Evolutionary conservation across 2,329 filamentous ascomycete species (phyloP), one percentile per base, ranked within the genome.

Genomic region (Hortaea sp.): DNA sequence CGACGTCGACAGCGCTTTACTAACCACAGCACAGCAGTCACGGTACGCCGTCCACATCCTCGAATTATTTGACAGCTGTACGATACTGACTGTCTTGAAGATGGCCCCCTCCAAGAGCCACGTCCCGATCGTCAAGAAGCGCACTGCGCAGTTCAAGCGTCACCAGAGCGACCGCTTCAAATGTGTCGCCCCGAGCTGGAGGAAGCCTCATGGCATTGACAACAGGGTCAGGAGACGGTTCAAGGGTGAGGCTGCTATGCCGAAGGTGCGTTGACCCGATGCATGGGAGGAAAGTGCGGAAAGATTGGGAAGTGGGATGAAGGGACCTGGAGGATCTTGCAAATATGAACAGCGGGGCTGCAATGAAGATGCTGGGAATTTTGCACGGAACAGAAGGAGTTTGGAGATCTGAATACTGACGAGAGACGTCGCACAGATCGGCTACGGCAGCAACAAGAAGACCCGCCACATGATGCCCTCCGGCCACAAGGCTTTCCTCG

Each of bases 181-280:
- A 78, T 84, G 92, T 70, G 83, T 97, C 63, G 83, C 79, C 69
- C 71, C 85, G 62, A 84, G 81, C 80, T 98, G 92, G 92, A 85
- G 92, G 77, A 98, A 97, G 82, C 92, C 92, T 63, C 98, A 98
- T 87, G 92, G 92, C 88, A 98, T 98, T 75, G 92, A 98, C 78
- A 94, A 89, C 79, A 79, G 86, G 67, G 90, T 98, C 70, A 86
- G 92, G 71, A 83, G 92, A 80, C 87, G 92, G 63, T 98, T 98
- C 81, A 88, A 87, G 76, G 88, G 92, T 68, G 87, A 86, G 76
- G 84, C 85, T 74, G 81, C 82, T 68, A 97, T 98, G 90, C 92
- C 92, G 75, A 94, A 88, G 79, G 90, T 95, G 89, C 70, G 87
- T 63, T 56, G 29, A 11, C 9, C 29, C 29, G n/a, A 29, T 28